These are phyloP conservation scores for Epicoccum sorghinum DNA, from an alignment of 2,329 filamentous ascomycete genomes.

Conservation along the genomic window DNA sequence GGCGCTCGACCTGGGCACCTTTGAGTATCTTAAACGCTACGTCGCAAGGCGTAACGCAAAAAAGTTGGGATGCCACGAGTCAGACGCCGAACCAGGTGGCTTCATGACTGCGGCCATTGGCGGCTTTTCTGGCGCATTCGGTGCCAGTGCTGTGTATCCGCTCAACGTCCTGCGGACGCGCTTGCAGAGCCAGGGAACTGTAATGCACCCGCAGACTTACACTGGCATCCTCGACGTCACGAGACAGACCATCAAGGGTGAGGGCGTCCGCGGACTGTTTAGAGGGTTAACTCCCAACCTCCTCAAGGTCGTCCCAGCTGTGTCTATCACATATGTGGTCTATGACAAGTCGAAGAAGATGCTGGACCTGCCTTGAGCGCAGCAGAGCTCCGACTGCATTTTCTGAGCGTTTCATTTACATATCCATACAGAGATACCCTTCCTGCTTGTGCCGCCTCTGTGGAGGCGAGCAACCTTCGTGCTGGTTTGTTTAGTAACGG, in stretches of 20 bases:
- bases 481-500: constrained; percentile 11
- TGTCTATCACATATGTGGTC: constrained; percentile 72
- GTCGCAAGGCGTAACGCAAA: constrained; percentile 75
- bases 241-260: constrained; percentile 77
- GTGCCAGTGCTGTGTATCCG: constrained; percentile 92
- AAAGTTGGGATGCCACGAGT: constrained; percentile 75
- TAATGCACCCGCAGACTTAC: constrained; percentile 89
- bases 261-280: constrained; percentile 86
- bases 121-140: constrained; percentile 87
- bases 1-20: constrained; percentile 93
- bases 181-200: constrained; percentile 91
- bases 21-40: constrained; percentile 84
- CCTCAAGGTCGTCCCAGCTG: constrained; percentile 92
- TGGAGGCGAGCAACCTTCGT: constrained; percentile 9
- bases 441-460: constrained; percentile 14
- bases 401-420: constrained; percentile 30
- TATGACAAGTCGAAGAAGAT: constrained; percentile 51
- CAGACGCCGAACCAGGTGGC: constrained; percentile 76
- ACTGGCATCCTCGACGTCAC: constrained; percentile 90
- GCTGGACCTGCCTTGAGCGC: constrained; percentile 40
- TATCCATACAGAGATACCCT: constrained; percentile 41
- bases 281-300: constrained; percentile 95
- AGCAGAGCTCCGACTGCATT: background rate
- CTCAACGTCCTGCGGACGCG: constrained; percentile 91
- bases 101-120: constrained; percentile 88